A percentile compares a stretch with the other conserved stretches of the same genome.
These are phyloP conservation scores for Plasmodium gaboni DNA, from an alignment of 169 alveolate genomes.

Conservation along the genomic window DNA sequence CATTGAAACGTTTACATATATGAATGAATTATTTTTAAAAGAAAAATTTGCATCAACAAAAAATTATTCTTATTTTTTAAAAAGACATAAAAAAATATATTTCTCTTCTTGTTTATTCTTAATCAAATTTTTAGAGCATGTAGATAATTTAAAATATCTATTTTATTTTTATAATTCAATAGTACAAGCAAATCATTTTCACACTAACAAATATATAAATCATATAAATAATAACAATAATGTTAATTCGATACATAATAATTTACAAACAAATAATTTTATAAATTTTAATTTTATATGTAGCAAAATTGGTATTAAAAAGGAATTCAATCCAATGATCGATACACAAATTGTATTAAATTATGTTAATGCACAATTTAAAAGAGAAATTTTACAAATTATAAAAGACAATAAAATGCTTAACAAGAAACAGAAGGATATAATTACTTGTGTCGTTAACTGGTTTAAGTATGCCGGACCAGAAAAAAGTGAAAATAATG, in stretches of 20 bases:
- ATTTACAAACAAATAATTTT: no score
- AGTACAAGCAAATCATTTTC: not conserved
- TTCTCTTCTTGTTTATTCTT: constrained; percentile 40
- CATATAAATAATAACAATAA: not conserved
- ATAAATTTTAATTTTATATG: constrained; percentile 4
- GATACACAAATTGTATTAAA: not conserved
- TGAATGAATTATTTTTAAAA: constrained; percentile 21
- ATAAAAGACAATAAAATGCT: not conserved
- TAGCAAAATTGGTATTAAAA: constrained; percentile 10
- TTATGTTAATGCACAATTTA: constrained; percentile 1
- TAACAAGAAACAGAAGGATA: constrained; percentile 33
- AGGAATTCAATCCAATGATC: not conserved
- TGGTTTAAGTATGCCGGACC: constrained; percentile 12
- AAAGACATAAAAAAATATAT: constrained; percentile 7
- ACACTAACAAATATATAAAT: not conserved
- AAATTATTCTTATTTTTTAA: constrained; percentile 18
- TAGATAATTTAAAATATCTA: constrained; percentile 37
- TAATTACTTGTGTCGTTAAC: constrained; percentile 7
- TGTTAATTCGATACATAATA: not conserved
- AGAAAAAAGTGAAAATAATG: not conserved
- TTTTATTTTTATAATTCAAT: constrained; percentile 24
- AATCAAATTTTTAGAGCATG: constrained; percentile 10
- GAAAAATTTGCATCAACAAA: constrained; percentile 21
- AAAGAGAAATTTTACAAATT: not conserved
- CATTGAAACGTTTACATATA: constrained; percentile 21